Percentiles rank a stretch among this genome's conserved stretches.
Evolutionary conservation across 257 asterid species (phyloP).

Genomic region (Striga asiatica): DNA sequence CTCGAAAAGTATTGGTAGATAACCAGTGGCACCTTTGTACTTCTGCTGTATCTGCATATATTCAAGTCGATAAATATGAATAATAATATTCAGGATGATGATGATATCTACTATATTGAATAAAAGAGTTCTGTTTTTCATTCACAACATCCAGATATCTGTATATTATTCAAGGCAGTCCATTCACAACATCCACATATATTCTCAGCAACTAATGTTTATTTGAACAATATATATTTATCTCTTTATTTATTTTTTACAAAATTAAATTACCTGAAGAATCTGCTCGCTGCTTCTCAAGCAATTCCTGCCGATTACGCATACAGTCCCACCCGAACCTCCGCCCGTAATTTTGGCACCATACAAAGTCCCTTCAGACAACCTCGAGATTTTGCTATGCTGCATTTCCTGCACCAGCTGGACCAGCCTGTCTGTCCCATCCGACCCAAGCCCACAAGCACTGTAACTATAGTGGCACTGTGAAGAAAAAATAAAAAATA

Average conservation of each 20-base stretch:
- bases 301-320: slow-evolving; percentile 72
- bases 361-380: slow-evolving; percentile 70
- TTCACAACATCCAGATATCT: no score
- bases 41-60: slow-evolving; percentile 67
- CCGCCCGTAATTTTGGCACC: slow-evolving; percentile 97
- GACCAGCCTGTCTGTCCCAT: slow-evolving; percentile 82
- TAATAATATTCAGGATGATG: no score
- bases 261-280: slow-evolving; percentile 40
- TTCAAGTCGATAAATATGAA: background rate
- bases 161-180: no score
- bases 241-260: background rate
- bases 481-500: background rate
- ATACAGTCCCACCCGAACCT: slow-evolving; percentile 92
- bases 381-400: slow-evolving; percentile 44
- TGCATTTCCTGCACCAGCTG: slow-evolving; percentile 89
- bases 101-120: no score
- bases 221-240: no score
- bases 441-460: slow-evolving; percentile 91
- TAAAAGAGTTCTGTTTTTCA: no score
- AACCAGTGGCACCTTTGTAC: slow-evolving; percentile 71
- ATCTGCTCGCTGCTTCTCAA: slow-evolving; percentile 67
- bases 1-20: slow-evolving; percentile 64
- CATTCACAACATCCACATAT: no score
- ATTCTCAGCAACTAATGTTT: no score
- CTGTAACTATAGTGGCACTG: slow-evolving; percentile 97